These are phyloP conservation scores for Podospora bellae-mahoneyi DNA, from an alignment of 495 filamentous ascomycete genomes.

Conservation along the genomic window DNA sequence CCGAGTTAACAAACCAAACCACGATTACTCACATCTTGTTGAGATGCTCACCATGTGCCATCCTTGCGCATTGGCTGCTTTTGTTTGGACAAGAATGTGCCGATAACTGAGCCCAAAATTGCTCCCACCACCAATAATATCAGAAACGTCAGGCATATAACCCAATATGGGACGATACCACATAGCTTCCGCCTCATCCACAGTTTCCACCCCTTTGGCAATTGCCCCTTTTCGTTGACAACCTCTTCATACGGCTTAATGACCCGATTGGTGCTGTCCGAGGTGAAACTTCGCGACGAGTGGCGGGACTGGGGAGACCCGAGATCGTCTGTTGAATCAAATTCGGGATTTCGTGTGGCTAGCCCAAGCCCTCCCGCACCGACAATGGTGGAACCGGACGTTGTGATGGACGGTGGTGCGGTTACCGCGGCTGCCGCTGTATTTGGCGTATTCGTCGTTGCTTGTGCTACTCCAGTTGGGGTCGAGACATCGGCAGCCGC, in stretches of 20 bases:
- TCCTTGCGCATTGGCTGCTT: constrained; percentile 26
- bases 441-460: constrained; percentile 15
- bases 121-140: constrained; percentile 58
- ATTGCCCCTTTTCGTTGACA: constrained; percentile 42
- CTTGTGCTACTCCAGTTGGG: not conserved
- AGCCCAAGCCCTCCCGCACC: constrained; percentile 54
- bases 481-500: constrained; percentile 12
- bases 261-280: constrained; percentile 43
- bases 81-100: constrained; percentile 33
- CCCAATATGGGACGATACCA: constrained; percentile 66
- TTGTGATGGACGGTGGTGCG: constrained; percentile 9
- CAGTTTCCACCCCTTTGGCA: constrained; percentile 53
- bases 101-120: constrained; percentile 58
- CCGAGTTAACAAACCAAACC: constrained; percentile 17
- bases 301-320: constrained; percentile 52
- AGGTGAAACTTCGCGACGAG: constrained; percentile 48
- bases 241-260: constrained; percentile 38
- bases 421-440: constrained; percentile 8
- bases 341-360: constrained; percentile 54
- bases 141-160: constrained; percentile 52
- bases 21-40: not conserved
- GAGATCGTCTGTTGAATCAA: constrained; percentile 51
- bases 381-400: constrained; percentile 13
- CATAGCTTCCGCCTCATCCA: constrained; percentile 58
- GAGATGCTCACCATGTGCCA: constrained; percentile 28